phyloP scores from a whole-genome alignment of 192 early-diverging fungal genomes.

The Dissophora globulifera region DNA sequence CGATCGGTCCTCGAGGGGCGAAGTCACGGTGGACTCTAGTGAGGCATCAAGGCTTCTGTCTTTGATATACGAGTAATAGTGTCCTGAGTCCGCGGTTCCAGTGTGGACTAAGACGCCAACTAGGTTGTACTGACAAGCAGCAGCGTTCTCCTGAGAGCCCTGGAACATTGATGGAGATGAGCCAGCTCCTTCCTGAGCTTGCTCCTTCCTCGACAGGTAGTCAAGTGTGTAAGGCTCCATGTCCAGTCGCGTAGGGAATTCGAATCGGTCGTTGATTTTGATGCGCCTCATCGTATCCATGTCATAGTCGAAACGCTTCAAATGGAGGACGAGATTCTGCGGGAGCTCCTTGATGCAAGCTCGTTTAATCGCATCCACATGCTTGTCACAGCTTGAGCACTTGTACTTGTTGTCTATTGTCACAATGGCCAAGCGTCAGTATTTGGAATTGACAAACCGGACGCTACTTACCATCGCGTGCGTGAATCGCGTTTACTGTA shows the following conservation, averaged over 20 bases:
- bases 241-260: slow-evolving; percentile 63
- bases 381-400: slow-evolving; percentile 61
- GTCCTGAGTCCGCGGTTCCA: slow-evolving; percentile 68
- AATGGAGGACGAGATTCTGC: slow-evolving; percentile 65
- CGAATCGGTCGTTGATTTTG: slow-evolving; percentile 71
- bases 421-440: background rate
- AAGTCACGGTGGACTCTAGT: background rate
- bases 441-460: background rate
- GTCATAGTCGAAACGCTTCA: slow-evolving; percentile 74
- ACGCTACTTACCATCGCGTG: too few relatives aligned
- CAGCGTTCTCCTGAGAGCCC: slow-evolving; percentile 14
- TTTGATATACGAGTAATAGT: slow-evolving; percentile 68
- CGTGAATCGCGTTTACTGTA: too few relatives aligned
- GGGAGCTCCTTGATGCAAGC: slow-evolving; percentile 67
- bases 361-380: slow-evolving; percentile 68
- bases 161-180: slow-evolving; percentile 18
- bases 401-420: slow-evolving; percentile 63
- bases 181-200: slow-evolving; percentile 37
- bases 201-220: slow-evolving; percentile 52
- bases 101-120: slow-evolving; percentile 69
- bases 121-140: slow-evolving; percentile 57
- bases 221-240: slow-evolving; percentile 68
- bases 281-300: slow-evolving; percentile 63
- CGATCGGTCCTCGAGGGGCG: background rate
- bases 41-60: slow-evolving; percentile 14